Evolutionary conservation across 164 flowering plant genomes (phyloP), one percentile per base, ranked within the genome.

Genomic region (Berberis thunbergii): DNA sequence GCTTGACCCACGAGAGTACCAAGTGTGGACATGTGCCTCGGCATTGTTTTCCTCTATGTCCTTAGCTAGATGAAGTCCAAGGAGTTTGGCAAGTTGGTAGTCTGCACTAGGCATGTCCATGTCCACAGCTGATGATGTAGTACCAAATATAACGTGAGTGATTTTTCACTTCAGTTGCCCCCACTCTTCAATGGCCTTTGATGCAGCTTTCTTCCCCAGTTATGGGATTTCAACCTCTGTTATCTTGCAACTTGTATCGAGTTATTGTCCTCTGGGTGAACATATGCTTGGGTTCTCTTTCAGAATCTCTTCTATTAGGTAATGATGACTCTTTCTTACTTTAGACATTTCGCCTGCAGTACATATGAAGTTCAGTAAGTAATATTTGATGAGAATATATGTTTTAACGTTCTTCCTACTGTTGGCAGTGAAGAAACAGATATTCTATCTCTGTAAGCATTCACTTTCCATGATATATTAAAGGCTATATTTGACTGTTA

Each of bases 151-250:
- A 52, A 52, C 1, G n/a, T 52, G 55, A 26, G 55, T 52, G n/a
- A 52, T 52, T 26, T 52, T 52, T 3, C 13, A 52, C 6, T 6
- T 52, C 3, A 26, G 55, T 12, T 52, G 3, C 13, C 13, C n/a
- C 55, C 55, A 52, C 13, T 52, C 55, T 52, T 52, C 13, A 52
- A 52, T 52, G n/a, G 55, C 55, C 55, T 52, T 52, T 6, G n/a
- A 3, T 52, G 55, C 55, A 52, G 55, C 5, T 11, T 52, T 52
- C 7, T 52, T 52, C n/a, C 55, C 55, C 13, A 52, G 55, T 7
- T 11, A 10, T 52, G 55, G 55, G 3, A 52, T 26, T 52, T 52
- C 55, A 4, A 52, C 55, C 10, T 10, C 55, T 3, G 13, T 26
- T 11, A 52, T 52, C 4, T 52, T 26, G 4, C 1, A 26, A 52